phyloP scores from a whole-genome alignment of 148 eudicot species.

The Cornus suecica region DNA sequence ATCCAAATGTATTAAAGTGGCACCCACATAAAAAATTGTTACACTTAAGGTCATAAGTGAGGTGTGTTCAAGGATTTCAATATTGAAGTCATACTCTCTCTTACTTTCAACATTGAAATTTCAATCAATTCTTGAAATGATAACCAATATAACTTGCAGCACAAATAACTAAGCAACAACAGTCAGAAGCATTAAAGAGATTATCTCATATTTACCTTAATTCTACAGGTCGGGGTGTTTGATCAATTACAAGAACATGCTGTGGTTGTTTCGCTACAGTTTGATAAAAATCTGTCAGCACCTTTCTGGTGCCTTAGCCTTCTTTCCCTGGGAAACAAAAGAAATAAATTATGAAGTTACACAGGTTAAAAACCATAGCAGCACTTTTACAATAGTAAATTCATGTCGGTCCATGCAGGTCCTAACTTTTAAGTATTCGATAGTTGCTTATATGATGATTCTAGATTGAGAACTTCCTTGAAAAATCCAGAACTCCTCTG shows the following conservation, averaged over 20 bases:
- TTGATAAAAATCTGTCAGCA: background rate
- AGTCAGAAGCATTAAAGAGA: background rate
- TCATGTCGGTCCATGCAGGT: background rate
- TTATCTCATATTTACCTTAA: constrained; percentile 1
- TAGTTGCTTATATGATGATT: too few species aligned
- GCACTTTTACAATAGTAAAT: background rate
- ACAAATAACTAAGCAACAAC: background rate
- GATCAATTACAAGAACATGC: background rate
- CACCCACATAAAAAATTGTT: too few species aligned
- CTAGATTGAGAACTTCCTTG: background rate
- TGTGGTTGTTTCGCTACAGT: background rate
- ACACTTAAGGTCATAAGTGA: too few species aligned
- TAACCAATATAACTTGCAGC: background rate
- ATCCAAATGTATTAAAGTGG: background rate
- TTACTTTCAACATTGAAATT: background rate
- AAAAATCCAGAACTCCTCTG: too few species aligned
- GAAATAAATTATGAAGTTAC: background rate
- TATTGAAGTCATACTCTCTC: too few species aligned
- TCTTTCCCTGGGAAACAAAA: constrained; percentile 8
- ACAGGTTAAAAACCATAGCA: background rate
- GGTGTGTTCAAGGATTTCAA: too few species aligned
- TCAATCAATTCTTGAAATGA: background rate
- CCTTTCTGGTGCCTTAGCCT: constrained; percentile 1
- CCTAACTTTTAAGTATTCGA: too few species aligned
- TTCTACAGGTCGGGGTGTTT: background rate